These are phyloP conservation scores for Lipomyces yamanashiensis DNA, from an alignment of 805 yeast genomes.

Conservation along the genomic window DNA sequence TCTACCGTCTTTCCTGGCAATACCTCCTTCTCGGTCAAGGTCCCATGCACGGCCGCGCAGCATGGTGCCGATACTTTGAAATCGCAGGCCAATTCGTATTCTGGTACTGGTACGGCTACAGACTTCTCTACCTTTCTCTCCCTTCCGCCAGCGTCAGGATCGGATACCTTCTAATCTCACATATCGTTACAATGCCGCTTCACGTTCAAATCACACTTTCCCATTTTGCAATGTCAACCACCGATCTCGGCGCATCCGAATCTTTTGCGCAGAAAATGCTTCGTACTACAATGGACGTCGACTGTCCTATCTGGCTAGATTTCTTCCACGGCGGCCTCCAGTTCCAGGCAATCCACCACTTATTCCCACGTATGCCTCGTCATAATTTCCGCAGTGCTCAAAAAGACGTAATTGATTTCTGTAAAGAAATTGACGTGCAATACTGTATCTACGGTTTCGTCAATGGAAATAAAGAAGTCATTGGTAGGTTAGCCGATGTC, in stretches of 20 bases:
- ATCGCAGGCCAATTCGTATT: constrained; percentile 69
- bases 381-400: constrained; percentile 83
- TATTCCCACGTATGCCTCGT: constrained; percentile 86
- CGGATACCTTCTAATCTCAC: constrained; percentile 70
- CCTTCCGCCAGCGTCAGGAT: constrained; percentile 60
- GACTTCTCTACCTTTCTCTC: constrained; percentile 57
- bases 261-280: constrained; percentile 78
- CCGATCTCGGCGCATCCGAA: constrained; percentile 81
- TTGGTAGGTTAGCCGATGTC: constrained; percentile 70
- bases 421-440: constrained; percentile 73
- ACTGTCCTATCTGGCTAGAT: constrained; percentile 91
- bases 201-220: constrained; percentile 90
- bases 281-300: constrained; percentile 93
- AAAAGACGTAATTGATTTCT: constrained; percentile 70
- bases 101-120: constrained; percentile 81
- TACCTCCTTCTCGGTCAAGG: constrained; percentile 77
- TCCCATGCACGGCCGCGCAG: constrained; percentile 79
- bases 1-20: constrained; percentile 80
- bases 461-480: constrained; percentile 73
- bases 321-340: constrained; percentile 91
- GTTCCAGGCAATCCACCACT: constrained; percentile 87
- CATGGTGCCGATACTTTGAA: constrained; percentile 84
- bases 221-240: constrained; percentile 92
- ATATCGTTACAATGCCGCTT: constrained; percentile 84
- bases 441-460: constrained; percentile 86